A percentile compares a stretch with the other conserved stretches of the same genome.
Conservation (phyloP, 208 protist species). For the Leishmania mexicana region DNA sequence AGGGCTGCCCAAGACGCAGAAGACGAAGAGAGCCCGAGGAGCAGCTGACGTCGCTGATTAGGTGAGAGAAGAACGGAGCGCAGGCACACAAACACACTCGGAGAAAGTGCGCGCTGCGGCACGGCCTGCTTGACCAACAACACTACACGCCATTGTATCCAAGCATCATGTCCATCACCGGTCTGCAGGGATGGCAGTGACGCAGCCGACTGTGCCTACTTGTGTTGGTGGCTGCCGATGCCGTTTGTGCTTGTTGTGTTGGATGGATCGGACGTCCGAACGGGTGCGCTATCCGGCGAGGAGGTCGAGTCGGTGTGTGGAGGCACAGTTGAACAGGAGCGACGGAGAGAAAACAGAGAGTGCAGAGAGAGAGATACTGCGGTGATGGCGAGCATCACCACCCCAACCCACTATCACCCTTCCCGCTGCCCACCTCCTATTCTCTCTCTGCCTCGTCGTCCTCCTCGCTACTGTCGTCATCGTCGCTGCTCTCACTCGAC, state of each 20-base stretch:
- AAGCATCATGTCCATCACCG: neutral
- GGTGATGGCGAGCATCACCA: neutral
- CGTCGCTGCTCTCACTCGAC: conserved; percentile 25
- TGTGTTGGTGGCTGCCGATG: neutral
- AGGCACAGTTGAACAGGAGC: neutral
- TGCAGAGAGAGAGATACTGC: neutral
- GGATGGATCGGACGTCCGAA: neutral
- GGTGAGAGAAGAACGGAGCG: neutral
- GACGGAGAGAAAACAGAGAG: neutral
- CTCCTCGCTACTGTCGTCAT: conserved; percentile 14
- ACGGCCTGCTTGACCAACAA: neutral
- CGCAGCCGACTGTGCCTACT: neutral
- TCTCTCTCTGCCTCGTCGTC: conserved; percentile 1
- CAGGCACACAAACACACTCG: neutral
- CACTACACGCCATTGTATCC: neutral
- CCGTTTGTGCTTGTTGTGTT: neutral
- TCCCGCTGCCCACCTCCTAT: neutral
- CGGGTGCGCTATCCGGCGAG: neutral
- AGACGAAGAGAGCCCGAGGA: too few relatives aligned
- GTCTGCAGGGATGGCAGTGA: neutral
- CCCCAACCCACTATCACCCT: neutral
- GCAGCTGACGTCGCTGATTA: neutral
- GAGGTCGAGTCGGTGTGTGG: neutral
- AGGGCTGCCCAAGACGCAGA: neutral
- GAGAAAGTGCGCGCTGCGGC: neutral